Evolutionary conservation across 2,329 filamentous ascomycete genomes (phyloP), one percentile per base, ranked within the genome.

Genomic region (Colletotrichum tanaceti): DNA sequence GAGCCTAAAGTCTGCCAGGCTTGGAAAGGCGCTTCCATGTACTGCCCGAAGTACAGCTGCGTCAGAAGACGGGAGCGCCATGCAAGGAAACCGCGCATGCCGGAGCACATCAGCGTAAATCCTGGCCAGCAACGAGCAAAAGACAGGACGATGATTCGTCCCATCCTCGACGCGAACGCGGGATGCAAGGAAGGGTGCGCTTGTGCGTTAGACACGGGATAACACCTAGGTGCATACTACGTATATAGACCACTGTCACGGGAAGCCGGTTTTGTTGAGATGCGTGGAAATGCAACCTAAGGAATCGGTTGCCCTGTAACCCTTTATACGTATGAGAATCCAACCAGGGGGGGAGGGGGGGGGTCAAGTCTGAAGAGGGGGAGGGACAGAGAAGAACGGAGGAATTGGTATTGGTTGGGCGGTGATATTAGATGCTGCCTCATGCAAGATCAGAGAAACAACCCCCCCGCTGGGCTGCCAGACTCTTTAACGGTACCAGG

Each of bases 11-110:
- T 35, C 32, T 35, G 32, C 32, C 10, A 35, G 32, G 32, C 32
- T 35, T 35, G 32, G 32, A 10, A 35, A 35, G 9, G 7, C 7
- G 32, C 32, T 35, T 35, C 28, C 28, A 32, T 35, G 32, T 35
- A 28, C 10, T 53, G 20, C 14, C 7, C 24, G 20, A 49, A 20
- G 46, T 22, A 49, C 11, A 11, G n/a, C 11, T 49, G 46, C 46
- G 24, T 49, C 46, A 49, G 13, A 49, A 24, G 28, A 53, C 5
- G 18, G 28, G 50, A n/a, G 41, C 6, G 22, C 41, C 28, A 28
- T 58, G 55, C 55, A 46, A n/a, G 41, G 22, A 20, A 39, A 20
- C n/a, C 41, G 28, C 55, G 18, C 14, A 32, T 39, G 54, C 24
- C 2, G 18, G 10, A 24, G 22, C 10, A 58, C 41, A 44, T 46